Conservation (phyloP, 1,284 basidiomycete species). For the Apiotrichum gracile region DNA sequence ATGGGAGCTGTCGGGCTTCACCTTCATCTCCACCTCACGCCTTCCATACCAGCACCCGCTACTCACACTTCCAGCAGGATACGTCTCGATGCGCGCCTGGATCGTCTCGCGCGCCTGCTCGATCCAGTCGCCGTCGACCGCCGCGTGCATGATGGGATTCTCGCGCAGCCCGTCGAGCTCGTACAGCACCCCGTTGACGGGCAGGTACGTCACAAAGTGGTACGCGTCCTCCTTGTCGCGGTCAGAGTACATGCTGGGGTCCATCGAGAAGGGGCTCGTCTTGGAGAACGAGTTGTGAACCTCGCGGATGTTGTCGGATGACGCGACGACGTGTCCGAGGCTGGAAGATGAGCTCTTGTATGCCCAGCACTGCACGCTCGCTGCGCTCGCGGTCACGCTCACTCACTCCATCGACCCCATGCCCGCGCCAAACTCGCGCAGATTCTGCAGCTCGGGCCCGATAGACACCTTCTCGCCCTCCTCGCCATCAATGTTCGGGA, state of each 20-base stretch:
- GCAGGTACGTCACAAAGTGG: constrained; percentile 87
- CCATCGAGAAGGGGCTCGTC: constrained; percentile 77
- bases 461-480: constrained; percentile 4
- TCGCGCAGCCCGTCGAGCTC: constrained; percentile 84
- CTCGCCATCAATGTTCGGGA: constrained; percentile 35
- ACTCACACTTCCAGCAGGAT: constrained; percentile 73
- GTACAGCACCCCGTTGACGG: constrained; percentile 71
- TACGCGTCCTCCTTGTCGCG: constrained; percentile 82
- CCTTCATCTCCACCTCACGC: no score
- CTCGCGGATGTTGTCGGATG: constrained; percentile 74
- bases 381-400: no score
- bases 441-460: constrained; percentile 60
- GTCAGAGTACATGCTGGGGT: constrained; percentile 52
- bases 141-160: constrained; percentile 70
- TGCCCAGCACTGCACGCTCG: no score
- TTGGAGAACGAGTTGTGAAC: constrained; percentile 74
- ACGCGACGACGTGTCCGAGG: constrained; percentile 75
- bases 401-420: constrained; percentile 66
- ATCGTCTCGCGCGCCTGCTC: constrained; percentile 74
- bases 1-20: no score
- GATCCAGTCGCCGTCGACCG: constrained; percentile 65
- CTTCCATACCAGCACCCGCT: neutral
- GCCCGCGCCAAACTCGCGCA: constrained; percentile 69
- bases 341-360: constrained; percentile 44
- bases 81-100: constrained; percentile 75